phyloP scores from a whole-genome alignment of 495 filamentous ascomycete genomes.

The Neurospora sp. region DNA sequence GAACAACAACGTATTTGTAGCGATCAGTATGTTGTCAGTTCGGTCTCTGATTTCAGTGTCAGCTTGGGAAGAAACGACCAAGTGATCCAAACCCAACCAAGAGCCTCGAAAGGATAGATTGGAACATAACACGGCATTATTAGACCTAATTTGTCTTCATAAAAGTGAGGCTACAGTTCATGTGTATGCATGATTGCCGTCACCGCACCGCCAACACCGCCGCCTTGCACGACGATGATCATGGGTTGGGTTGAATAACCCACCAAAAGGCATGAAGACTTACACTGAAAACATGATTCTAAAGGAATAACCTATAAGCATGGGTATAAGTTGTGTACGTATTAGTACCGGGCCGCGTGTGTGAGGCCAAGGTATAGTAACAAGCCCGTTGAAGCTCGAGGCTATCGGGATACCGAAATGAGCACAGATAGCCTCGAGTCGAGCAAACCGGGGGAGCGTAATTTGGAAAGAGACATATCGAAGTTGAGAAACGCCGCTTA shows the following conservation, averaged over 20 bases:
- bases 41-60: neutral
- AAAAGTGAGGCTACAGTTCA: neutral
- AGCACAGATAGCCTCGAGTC: neutral
- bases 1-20: neutral
- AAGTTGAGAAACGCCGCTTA: neutral
- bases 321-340: neutral
- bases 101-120: neutral
- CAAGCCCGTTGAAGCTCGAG: neutral
- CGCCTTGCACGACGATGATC: neutral
- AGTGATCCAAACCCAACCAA: neutral
- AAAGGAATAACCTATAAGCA: neutral
- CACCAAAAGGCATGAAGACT: neutral
- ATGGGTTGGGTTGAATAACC: neutral
- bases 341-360: neutral
- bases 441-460: neutral
- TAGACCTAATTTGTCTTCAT: too few species aligned
- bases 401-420: neutral
- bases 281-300: neutral
- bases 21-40: too few species aligned
- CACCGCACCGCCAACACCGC: neutral
- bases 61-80: neutral
- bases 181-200: neutral
- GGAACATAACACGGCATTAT: neutral
- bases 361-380: neutral
- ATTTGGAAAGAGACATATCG: neutral